Base-by-base conservation (phyloP, 257 asterid species). In the Cordia subcordata region DNA sequence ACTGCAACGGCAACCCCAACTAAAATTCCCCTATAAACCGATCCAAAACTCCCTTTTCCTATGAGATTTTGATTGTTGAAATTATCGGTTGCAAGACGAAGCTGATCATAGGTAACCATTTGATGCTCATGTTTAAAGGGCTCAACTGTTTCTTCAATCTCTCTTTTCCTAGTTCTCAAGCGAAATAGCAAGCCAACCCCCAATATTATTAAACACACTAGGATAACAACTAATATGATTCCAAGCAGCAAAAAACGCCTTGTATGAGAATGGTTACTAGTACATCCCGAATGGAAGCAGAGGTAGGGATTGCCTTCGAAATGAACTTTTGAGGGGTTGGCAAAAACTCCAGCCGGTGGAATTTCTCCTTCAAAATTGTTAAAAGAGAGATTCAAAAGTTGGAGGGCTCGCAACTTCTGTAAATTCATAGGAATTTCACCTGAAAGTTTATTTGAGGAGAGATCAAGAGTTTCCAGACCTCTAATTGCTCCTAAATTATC, bases 11-110 rank as follows among this genome's bases (percentile, higher is more conserved):
- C 11, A 5, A 15, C 61, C 32, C 84, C 70, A 38, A 12, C 13
- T 1, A 75, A n/a, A 39, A 65, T 1, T 16, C 89, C 95, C 50
- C 18, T 75, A 81, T 71, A 86, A 46, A 86, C 95, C 3, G 46
- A 13, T 22, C 88, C 91, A 20, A 79, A 81, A 52, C 82, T 71
- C 1, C 95, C 95, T 0, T 3, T 47, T 11, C 85, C 91, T 5
- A 86, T 51, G 15, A 79, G 68, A 38, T 86, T 86, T 58, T 75
- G 85, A 39, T 23, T 16, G 49, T 22, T 58, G 72, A 83, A 86
- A 54, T 72, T 61, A 14, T 68, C 50, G 5, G 95, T 86, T 37
- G 83, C 92, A 14, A 39, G 56, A 18, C 85, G 79, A 19, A 86
- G 79, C 60, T 81, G 81, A 0, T 70, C 68, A 17, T 83, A 81